phyloP scores from a whole-genome alignment of 305 asterid species.

The Vinca major region DNA sequence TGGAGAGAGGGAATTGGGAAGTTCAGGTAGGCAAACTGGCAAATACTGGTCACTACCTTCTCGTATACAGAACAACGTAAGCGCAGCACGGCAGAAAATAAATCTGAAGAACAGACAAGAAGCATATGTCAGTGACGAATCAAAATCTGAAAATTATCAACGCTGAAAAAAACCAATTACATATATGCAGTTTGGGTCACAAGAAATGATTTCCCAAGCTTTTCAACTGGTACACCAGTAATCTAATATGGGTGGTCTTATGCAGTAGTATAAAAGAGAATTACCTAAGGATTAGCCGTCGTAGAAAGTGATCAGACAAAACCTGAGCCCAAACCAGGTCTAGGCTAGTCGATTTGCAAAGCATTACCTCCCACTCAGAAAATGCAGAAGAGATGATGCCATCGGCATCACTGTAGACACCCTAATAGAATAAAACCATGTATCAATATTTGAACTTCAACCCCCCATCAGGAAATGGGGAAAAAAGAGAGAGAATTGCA shows the following conservation, averaged over 20 bases:
- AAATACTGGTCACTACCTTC: slow-evolving; percentile 41
- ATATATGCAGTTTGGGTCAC: too few relatives aligned
- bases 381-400: slow-evolving; percentile 60
- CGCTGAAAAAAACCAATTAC: too few relatives aligned
- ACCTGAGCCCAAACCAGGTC: slow-evolving; percentile 95
- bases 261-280: slow-evolving; percentile 2
- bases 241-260: too few relatives aligned
- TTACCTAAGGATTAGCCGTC: slow-evolving; percentile 85
- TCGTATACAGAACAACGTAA: slow-evolving; percentile 44
- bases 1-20: slow-evolving; percentile 55
- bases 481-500: background rate
- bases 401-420: slow-evolving; percentile 38
- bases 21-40: slow-evolving; percentile 78
- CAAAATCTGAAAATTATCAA: too few relatives aligned
- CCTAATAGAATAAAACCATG: slow-evolving; percentile 36
- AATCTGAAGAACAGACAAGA: slow-evolving; percentile 45
- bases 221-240: background rate
- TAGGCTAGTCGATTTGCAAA: slow-evolving; percentile 66
- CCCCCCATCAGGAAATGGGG: background rate
- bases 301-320: slow-evolving; percentile 71
- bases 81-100: slow-evolving; percentile 83
- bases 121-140: slow-evolving; percentile 6
- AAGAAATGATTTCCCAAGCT: background rate
- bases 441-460: background rate
- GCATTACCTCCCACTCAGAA: slow-evolving; percentile 89